Evolutionary conservation across 2,329 filamentous ascomycete genomes (phyloP).

Genomic region (Colletotrichum sp.): DNA sequence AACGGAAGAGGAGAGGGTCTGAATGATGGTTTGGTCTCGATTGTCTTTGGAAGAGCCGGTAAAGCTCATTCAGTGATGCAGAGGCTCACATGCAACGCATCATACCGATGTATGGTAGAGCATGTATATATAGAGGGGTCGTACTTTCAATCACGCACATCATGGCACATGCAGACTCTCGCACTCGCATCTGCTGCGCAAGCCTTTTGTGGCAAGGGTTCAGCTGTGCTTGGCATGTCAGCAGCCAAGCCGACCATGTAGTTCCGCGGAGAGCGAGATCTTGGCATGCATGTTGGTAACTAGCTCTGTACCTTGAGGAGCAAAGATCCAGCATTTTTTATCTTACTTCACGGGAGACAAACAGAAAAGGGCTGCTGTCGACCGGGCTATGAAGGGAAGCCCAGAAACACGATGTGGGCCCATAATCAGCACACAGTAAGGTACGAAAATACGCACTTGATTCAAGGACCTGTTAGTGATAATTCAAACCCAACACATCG

Average conservation of each 20-base stretch:
- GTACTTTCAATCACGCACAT: neutral
- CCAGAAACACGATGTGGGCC: neutral
- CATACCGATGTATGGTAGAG: neutral
- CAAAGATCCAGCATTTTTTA: too few species aligned
- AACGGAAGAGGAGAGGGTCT: neutral
- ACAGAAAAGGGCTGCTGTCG: neutral
- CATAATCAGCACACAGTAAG: neutral
- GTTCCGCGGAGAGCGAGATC: neutral
- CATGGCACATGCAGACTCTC: neutral
- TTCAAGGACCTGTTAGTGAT: neutral
- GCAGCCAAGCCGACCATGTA: neutral
- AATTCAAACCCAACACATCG: neutral
- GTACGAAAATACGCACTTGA: neutral
- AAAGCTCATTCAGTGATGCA: neutral
- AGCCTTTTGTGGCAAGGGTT: neutral
- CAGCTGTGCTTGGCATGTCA: constrained; percentile 11
- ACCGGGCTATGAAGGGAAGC: neutral
- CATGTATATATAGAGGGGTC: neutral
- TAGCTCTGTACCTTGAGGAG: neutral
- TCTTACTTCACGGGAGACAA: neutral
- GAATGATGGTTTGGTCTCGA: neutral
- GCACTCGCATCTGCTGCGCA: neutral
- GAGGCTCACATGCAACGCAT: neutral
- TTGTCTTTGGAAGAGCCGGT: neutral
- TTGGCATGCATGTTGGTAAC: neutral